Evolutionary conservation across 495 filamentous ascomycete genomes (phyloP).

Genomic region (Poronia punctata): DNA sequence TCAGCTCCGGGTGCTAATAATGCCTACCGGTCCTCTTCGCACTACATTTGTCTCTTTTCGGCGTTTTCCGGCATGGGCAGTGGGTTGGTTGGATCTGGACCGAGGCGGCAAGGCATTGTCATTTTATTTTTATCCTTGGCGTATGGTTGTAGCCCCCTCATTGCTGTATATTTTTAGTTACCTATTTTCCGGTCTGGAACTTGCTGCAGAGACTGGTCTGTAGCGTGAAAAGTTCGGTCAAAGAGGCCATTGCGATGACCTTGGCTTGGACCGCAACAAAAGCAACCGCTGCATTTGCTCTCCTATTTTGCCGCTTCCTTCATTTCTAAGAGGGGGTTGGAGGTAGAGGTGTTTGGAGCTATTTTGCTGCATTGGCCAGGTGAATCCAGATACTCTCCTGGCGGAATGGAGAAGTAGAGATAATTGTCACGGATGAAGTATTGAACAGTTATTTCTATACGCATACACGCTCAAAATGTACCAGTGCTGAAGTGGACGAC

Average conservation of each 20-base stretch:
- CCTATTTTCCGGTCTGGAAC: constrained; percentile 8
- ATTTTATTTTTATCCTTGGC: constrained; percentile 12
- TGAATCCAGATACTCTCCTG: constrained; percentile 23
- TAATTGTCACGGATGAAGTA: constrained; percentile 13
- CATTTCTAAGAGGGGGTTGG: neutral
- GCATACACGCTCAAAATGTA: no score
- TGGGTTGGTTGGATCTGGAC: constrained; percentile 19
- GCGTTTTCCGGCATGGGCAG: constrained; percentile 25
- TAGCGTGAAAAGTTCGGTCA: neutral
- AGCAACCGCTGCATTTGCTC: no score
- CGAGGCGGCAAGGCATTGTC: constrained; percentile 12
- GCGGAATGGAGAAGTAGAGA: constrained; percentile 15
- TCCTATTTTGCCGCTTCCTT: no score
- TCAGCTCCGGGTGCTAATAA: neutral
- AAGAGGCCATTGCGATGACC: constrained; percentile 8
- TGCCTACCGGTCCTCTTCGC: neutral
- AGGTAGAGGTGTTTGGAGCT: neutral
- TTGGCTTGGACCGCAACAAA: no score
- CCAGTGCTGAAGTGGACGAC: no score
- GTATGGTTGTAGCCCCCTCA: constrained; percentile 9
- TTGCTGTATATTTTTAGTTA: constrained; percentile 21
- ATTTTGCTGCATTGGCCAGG: constrained; percentile 14
- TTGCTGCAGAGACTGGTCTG: constrained; percentile 11
- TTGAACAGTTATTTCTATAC: no score
- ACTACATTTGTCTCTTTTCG: constrained; percentile 10